Percentiles rank a stretch among this genome's conserved stretches.
phyloP scores from a whole-genome alignment of 768 basidiomycete genomes.

The Russula brevipes region DNA sequence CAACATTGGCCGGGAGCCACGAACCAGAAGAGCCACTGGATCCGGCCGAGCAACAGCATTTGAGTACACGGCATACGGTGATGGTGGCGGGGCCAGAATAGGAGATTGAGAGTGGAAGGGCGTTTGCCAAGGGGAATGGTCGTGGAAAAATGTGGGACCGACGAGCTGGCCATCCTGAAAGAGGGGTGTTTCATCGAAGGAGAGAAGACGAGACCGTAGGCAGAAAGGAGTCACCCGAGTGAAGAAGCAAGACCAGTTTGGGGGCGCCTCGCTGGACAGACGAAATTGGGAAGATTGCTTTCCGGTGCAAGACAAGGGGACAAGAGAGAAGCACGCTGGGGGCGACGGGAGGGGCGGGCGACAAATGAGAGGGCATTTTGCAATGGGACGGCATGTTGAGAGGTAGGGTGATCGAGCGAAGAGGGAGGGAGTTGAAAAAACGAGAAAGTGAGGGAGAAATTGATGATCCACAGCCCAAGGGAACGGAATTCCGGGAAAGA shows the following conservation, averaged over 20 bases:
- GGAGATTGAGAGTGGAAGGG: not conserved
- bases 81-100: constrained; percentile 19
- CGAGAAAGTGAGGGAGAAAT: not conserved
- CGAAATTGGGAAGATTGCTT: constrained; percentile 15
- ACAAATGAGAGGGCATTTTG: not conserved
- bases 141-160: not conserved
- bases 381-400: too few relatives aligned
- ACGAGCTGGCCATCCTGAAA: constrained; percentile 2
- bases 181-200: constrained; percentile 4
- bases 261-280: constrained; percentile 2
- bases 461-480: constrained; percentile 20
- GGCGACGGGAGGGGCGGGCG: not conserved
- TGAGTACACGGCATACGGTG: constrained; percentile 3
- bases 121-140: not conserved
- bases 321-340: not conserved
- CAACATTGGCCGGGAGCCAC: too few relatives aligned
- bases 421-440: not conserved
- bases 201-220: not conserved
- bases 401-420: not conserved
- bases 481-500: constrained; percentile 7
- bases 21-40: constrained; percentile 4
- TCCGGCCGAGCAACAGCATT: constrained; percentile 6
- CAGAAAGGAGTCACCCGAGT: constrained; percentile 28
- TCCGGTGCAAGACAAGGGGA: not conserved
- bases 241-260: constrained; percentile 9